Conservation (phyloP, 352 stramenopile genomes). For the Globisporangium rhizosaccharum region DNA sequence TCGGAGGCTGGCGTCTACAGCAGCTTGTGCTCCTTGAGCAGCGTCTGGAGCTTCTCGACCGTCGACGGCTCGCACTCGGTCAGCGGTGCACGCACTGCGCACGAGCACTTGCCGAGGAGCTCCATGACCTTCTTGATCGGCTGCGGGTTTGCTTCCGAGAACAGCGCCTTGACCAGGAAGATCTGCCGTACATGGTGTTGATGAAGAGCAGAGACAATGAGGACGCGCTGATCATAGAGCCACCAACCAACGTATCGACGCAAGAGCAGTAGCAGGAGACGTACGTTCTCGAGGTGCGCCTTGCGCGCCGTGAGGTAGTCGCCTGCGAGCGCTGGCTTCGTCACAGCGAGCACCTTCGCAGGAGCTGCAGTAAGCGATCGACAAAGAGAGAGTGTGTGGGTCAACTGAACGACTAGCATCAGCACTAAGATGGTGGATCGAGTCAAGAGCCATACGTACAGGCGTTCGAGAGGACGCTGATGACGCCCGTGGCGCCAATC, state of each 20-base stretch:
- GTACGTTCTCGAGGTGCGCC: slow-evolving; percentile 81
- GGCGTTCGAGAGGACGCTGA: slow-evolving; percentile 89
- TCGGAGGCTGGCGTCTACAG: slow-evolving; percentile 27
- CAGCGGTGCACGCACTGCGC: slow-evolving; percentile 69
- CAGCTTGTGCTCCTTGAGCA: slow-evolving; percentile 74
- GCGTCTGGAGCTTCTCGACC: slow-evolving; percentile 48
- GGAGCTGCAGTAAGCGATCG: slow-evolving; percentile 38
- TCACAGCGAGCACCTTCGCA: slow-evolving; percentile 82
- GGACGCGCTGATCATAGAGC: background rate
- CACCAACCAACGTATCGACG: background rate
- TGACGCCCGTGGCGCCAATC: slow-evolving; percentile 85
- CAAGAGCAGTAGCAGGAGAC: slow-evolving; percentile 9
- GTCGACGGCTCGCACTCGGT: slow-evolving; percentile 67
- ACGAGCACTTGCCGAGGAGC: slow-evolving; percentile 81
- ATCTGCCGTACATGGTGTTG: slow-evolving; percentile 30
- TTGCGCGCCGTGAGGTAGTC: slow-evolving; percentile 79
- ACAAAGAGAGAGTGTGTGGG: background rate
- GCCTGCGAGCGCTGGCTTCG: slow-evolving; percentile 65
- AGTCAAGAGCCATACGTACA: slow-evolving; percentile 31
- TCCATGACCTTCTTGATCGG: slow-evolving; percentile 89
- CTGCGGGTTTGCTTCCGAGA: slow-evolving; percentile 89
- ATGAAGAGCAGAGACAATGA: background rate
- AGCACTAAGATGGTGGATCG: background rate
- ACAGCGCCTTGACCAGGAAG: slow-evolving; percentile 88
- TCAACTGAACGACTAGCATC: background rate